These are phyloP conservation scores for Diplodia scrobiculata DNA, from an alignment of 2,329 filamentous ascomycete species.

Conservation along the genomic window DNA sequence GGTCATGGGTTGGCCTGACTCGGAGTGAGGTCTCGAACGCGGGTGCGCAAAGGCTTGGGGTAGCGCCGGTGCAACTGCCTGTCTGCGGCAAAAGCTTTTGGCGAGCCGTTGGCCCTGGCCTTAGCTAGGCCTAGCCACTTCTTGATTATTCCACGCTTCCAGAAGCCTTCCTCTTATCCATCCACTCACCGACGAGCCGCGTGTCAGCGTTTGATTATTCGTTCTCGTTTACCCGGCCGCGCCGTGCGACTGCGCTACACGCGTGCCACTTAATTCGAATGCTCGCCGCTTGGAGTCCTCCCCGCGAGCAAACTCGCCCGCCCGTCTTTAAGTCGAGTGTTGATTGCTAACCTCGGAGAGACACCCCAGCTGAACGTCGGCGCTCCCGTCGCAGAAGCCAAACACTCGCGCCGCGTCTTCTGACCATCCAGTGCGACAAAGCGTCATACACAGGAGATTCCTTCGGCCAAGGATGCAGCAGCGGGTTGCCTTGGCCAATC, in stretches of 20 bases:
- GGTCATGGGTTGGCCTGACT: neutral
- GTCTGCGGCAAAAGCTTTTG: constrained; percentile 14
- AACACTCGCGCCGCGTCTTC: neutral
- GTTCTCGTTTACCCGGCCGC: neutral
- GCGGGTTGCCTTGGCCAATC: neutral
- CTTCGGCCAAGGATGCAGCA: neutral
- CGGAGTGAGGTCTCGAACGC: constrained; percentile 16
- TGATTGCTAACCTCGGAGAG: neutral
- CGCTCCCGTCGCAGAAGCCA: neutral
- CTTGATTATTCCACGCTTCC: constrained; percentile 2
- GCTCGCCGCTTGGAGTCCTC: neutral
- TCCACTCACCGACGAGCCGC: neutral
- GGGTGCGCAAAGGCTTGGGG: neutral
- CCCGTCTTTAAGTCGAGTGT: neutral
- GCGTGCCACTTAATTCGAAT: neutral
- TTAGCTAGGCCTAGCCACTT: constrained; percentile 12
- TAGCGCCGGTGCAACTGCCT: constrained; percentile 21
- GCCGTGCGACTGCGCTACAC: neutral
- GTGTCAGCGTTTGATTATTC: neutral
- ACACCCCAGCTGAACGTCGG: neutral
- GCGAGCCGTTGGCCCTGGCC: neutral
- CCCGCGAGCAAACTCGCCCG: neutral
- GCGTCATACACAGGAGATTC: neutral
- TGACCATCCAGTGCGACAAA: neutral
- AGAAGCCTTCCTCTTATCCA: constrained; percentile 1